Evolutionary conservation across 305 asterid genomes (phyloP).

Genomic region (Petunia hybrid): DNA sequence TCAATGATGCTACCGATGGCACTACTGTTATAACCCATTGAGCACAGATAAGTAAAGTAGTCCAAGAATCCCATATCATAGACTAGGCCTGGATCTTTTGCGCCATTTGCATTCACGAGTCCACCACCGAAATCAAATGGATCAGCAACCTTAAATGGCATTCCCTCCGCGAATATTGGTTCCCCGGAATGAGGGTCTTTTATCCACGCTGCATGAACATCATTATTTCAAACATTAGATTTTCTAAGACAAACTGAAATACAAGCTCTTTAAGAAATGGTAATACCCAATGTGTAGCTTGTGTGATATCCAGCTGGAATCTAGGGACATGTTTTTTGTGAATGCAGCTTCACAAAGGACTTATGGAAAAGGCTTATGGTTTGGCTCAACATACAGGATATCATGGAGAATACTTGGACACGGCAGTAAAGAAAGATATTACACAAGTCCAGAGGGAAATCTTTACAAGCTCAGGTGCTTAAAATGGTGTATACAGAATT

Average conservation of each 20-base stretch:
- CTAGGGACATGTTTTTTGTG: no score
- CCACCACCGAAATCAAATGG: constrained; percentile 50
- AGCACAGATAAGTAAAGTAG: constrained; percentile 52
- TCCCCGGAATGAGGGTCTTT: constrained; percentile 35
- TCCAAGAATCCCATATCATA: constrained; percentile 51
- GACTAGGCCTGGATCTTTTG: constrained; percentile 41
- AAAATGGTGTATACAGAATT: no score
- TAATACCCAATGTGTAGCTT: no score
- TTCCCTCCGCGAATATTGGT: constrained; percentile 39
- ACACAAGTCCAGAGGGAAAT: no score
- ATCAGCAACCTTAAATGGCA: constrained; percentile 35
- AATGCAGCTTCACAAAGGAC: no score
- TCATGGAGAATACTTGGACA: no score
- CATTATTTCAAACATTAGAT: constrained; percentile 1
- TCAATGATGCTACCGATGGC: constrained; percentile 43
- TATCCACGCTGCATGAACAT: constrained; percentile 44
- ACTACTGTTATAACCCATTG: constrained; percentile 48
- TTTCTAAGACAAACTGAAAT: neutral
- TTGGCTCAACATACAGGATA: no score
- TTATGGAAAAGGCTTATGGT: no score
- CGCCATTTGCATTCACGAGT: constrained; percentile 38
- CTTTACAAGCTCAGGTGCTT: no score
- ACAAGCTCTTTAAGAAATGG: no score
- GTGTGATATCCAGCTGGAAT: no score
- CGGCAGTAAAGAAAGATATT: no score